phyloP scores from a whole-genome alignment of 768 basidiomycete genomes.

The Podaxis sp. region DNA sequence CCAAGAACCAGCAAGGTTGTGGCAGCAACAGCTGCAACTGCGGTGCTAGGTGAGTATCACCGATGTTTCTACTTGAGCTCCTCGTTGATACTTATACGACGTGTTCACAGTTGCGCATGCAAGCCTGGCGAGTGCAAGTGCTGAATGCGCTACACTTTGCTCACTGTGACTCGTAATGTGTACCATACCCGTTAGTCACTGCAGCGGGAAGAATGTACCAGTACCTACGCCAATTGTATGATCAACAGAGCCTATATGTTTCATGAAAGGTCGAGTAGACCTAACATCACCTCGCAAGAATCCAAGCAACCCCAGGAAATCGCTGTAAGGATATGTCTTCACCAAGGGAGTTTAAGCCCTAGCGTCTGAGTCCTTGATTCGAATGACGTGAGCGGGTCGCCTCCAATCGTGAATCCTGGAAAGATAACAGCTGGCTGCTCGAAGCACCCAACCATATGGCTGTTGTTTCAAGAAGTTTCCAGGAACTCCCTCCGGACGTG shows the following conservation, averaged over 20 bases:
- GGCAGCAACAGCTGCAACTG: constrained; percentile 19
- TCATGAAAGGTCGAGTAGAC: background rate
- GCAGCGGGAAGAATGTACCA: background rate
- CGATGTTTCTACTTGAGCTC: background rate
- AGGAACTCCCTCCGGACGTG: too few species aligned
- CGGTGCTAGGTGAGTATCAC: constrained; percentile 7
- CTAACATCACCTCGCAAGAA: background rate
- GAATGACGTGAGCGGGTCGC: too few species aligned
- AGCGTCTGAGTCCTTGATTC: too few species aligned
- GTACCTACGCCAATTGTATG: background rate
- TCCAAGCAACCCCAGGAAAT: too few species aligned
- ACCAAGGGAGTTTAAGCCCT: too few species aligned
- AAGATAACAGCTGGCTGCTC: too few species aligned
- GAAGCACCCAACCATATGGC: too few species aligned
- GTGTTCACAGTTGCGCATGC: constrained; percentile 29
- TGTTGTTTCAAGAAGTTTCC: too few species aligned
- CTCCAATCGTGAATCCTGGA: too few species aligned
- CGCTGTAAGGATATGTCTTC: too few species aligned
- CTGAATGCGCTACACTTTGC: constrained; percentile 16
- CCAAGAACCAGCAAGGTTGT: constrained; percentile 33
- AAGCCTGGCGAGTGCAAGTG: constrained; percentile 35
- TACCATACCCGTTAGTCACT: background rate
- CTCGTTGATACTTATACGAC: background rate
- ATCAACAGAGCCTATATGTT: background rate
- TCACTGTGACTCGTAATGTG: background rate